Evolutionary conservation across 306 rosid species (phyloP).

Genomic region (Phaseolus lunatus): DNA sequence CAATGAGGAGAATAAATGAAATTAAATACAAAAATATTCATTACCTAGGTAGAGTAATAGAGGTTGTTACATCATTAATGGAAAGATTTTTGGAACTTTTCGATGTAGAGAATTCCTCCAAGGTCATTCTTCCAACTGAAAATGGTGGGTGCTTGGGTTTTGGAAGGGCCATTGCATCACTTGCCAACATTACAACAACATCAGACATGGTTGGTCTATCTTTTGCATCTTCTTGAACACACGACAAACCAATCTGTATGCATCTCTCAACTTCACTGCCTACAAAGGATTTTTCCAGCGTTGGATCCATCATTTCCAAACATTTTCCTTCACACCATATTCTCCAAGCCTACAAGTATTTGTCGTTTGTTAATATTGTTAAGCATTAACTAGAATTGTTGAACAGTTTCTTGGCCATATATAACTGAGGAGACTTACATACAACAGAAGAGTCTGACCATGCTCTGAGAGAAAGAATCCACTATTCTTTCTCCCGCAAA

Average conservation of each 20-base stretch:
- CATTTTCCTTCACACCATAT: conserved; percentile 55
- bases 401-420: neutral
- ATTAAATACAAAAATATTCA: no score
- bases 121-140: conserved; percentile 29
- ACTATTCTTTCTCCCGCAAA: neutral
- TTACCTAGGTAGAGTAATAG: conserved; percentile 4
- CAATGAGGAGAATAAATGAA: no score
- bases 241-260: conserved; percentile 58
- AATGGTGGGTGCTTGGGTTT: conserved; percentile 52
- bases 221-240: conserved; percentile 58
- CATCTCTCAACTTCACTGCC: conserved; percentile 44
- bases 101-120: neutral
- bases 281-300: conserved; percentile 19
- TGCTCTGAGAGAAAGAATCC: neutral
- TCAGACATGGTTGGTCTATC: conserved; percentile 56
- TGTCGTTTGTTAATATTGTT: neutral
- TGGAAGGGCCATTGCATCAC: conserved; percentile 47
- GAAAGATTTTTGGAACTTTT: conserved; percentile 32
- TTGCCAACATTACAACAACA: conserved; percentile 49
- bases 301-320: conserved; percentile 53
- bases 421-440: no score
- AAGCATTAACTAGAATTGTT: neutral
- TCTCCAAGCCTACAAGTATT: conserved; percentile 53
- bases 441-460: neutral
- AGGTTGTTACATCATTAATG: conserved; percentile 21